phyloP scores from a whole-genome alignment of 129 eudicot genomes.

The Flaveria bidentis region DNA sequence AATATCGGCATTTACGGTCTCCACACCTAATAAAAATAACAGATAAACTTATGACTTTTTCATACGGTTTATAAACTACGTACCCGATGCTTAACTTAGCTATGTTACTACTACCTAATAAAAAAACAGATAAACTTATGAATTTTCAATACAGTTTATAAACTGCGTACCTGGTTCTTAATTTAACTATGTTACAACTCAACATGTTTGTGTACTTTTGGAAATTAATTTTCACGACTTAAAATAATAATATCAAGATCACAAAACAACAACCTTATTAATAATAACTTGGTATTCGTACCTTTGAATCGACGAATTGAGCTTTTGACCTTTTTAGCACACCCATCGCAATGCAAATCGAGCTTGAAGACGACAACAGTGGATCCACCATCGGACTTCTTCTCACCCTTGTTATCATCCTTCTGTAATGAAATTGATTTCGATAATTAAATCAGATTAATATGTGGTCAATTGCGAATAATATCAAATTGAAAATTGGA shows the following conservation, averaged over 20 bases:
- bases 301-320: slow-evolving; percentile 60
- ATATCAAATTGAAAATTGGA: background rate
- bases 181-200: too few relatives aligned
- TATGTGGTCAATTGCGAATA: background rate
- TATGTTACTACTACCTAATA: too few relatives aligned
- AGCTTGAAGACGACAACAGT: slow-evolving; percentile 55
- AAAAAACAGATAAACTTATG: background rate
- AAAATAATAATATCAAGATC: too few relatives aligned
- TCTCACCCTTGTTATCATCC: slow-evolving; percentile 43
- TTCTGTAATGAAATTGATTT: slow-evolving; percentile 26
- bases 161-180: too few relatives aligned
- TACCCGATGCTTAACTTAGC: too few relatives aligned
- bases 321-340: slow-evolving; percentile 69
- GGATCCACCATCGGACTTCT: slow-evolving; percentile 37
- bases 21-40: slow-evolving; percentile 47
- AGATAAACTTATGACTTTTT: background rate
- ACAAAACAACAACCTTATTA: background rate
- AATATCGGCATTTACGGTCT: slow-evolving; percentile 55
- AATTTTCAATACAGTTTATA: background rate
- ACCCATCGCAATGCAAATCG: slow-evolving; percentile 90
- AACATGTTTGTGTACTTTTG: too few relatives aligned
- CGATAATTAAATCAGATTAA: background rate
- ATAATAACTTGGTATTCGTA: background rate
- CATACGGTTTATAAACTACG: too few relatives aligned
- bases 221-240: too few relatives aligned